phyloP scores from a whole-genome alignment of 805 yeast genomes.

The Saccharomycopsis guyanensis region DNA sequence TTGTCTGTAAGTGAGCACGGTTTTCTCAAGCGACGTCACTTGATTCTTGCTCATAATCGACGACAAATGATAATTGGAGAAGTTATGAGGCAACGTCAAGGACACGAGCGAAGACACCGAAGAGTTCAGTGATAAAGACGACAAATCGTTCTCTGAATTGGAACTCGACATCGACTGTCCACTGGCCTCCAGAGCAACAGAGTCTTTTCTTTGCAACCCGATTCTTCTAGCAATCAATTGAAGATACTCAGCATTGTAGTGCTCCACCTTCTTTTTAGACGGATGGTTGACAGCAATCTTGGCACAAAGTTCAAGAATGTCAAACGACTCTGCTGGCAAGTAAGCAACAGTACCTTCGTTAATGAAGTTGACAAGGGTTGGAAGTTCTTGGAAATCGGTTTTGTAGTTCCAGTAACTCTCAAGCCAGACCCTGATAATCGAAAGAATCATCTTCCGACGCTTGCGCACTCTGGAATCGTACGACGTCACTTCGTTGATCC shows the following conservation, averaged over 20 bases:
- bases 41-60: constrained; percentile 32
- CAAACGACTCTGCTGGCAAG: constrained; percentile 60
- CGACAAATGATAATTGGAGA: constrained; percentile 43
- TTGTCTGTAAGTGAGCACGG: constrained; percentile 45
- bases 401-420: constrained; percentile 81
- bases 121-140: constrained; percentile 38
- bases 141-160: constrained; percentile 20
- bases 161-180: constrained; percentile 36
- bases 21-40: constrained; percentile 34
- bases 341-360: constrained; percentile 62
- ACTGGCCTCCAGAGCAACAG: constrained; percentile 40
- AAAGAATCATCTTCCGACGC: constrained; percentile 60
- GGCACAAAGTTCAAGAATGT: constrained; percentile 55
- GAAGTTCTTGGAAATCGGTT: constrained; percentile 50
- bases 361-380: constrained; percentile 69
- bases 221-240: constrained; percentile 20
- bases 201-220: constrained; percentile 25
- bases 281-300: constrained; percentile 50
- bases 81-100: constrained; percentile 66
- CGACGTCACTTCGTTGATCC: constrained; percentile 7
- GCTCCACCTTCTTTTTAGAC: constrained; percentile 14
- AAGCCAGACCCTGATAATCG: constrained; percentile 74
- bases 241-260: constrained; percentile 8
- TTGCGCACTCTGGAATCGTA: constrained; percentile 41
- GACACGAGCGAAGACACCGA: constrained; percentile 26